These are phyloP conservation scores for Diaporthe aspalathi DNA, from an alignment of 2,329 filamentous ascomycete species.

Conservation along the genomic window DNA sequence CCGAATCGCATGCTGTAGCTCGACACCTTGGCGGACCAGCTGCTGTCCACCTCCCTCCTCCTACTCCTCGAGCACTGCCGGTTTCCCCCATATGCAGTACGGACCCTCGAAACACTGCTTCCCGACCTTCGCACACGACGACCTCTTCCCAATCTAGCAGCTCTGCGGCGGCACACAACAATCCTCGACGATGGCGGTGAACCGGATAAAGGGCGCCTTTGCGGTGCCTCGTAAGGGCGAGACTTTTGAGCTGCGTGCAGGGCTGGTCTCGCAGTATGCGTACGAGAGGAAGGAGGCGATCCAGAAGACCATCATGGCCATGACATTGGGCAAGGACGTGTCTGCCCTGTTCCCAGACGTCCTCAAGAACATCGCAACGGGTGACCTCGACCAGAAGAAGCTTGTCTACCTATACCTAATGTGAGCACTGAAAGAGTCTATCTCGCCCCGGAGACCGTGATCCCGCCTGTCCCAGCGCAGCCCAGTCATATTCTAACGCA, in stretches of 20 bases:
- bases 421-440: constrained; percentile 63
- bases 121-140: neutral
- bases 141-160: constrained; percentile 4
- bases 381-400: constrained; percentile 98
- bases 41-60: neutral
- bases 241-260: constrained; percentile 95
- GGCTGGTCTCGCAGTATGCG: constrained; percentile 97
- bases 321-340: constrained; percentile 98
- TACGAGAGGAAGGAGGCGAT: constrained; percentile 99
- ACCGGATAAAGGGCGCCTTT: constrained; percentile 94
- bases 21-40: neutral
- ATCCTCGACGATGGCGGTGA: constrained; percentile 82
- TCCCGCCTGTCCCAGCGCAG: constrained; percentile 29
- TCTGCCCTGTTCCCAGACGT: constrained; percentile 97
- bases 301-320: constrained; percentile 99
- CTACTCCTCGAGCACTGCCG: neutral
- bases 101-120: constrained; percentile 16
- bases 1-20: constrained; percentile 32
- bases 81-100: neutral
- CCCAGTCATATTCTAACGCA: constrained; percentile 40
- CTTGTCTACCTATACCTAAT: constrained; percentile 98
- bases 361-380: constrained; percentile 97
- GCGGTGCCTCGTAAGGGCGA: constrained; percentile 94
- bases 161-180: constrained; percentile 22
- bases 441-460: neutral